Evolutionary conservation across 169 alveolate genomes (phyloP).

Genomic region (Eimeria necatrix): DNA sequence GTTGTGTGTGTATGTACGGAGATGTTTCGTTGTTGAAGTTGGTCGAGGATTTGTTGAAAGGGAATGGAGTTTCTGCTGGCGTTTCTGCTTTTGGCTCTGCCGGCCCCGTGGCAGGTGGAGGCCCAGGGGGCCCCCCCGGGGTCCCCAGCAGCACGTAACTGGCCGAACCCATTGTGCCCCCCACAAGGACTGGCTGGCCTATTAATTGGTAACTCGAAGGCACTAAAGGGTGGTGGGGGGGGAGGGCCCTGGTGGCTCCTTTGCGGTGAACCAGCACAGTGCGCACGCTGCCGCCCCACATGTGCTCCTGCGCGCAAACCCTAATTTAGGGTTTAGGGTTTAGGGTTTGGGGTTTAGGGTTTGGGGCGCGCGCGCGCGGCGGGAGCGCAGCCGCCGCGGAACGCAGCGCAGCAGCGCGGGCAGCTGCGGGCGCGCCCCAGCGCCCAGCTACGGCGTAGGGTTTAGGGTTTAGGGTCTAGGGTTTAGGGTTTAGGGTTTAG

Average conservation of each 20-base stretch:
- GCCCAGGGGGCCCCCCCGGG: slow-evolving; percentile 90
- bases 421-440: too few relatives aligned
- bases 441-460: too few relatives aligned
- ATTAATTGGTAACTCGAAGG: slow-evolving; percentile 90
- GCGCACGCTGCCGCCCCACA: slow-evolving; percentile 88
- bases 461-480: too few relatives aligned
- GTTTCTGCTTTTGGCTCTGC: slow-evolving; percentile 91
- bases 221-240: slow-evolving; percentile 94
- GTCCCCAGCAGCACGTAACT: slow-evolving; percentile 94
- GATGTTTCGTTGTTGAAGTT: slow-evolving; percentile 85
- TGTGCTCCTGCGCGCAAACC: slow-evolving; percentile 79
- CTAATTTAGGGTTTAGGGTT: not conserved
- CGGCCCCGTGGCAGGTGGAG: slow-evolving; percentile 95
- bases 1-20: slow-evolving; percentile 40
- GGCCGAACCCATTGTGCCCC: slow-evolving; percentile 95
- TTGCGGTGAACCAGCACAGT: slow-evolving; percentile 92
- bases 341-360: not conserved
- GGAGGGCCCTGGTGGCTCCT: slow-evolving; percentile 94
- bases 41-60: slow-evolving; percentile 87
- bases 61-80: slow-evolving; percentile 88
- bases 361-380: not conserved
- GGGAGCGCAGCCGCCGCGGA: not conserved
- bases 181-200: slow-evolving; percentile 95
- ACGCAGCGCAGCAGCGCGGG: too few relatives aligned
- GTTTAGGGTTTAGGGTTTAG: too few relatives aligned